Evolutionary conservation across 192 early-diverging fungal genomes (phyloP), one percentile per base, ranked within the genome.

Genomic region (Oehlia diaphana): DNA sequence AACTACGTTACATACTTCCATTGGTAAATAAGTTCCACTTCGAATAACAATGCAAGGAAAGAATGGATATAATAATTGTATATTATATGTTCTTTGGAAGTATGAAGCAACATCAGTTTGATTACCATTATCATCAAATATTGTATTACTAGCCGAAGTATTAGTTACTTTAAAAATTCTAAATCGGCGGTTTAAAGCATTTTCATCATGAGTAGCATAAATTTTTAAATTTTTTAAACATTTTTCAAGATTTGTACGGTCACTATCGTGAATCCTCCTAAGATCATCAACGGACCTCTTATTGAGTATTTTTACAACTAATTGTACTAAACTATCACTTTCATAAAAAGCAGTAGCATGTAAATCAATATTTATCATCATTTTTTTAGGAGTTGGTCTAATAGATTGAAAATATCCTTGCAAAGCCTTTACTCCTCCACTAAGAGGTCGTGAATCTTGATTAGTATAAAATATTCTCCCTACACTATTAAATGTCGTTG

Each of bases 401-500:
- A 96, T 89, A 42, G 93, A 94, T 74, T 97, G 95, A 78, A 95
- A 96, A 81, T 94, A 96, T 16, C 96, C 97, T 80, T 92, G 92
- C 96, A 95, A 97, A 10, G 95, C 90, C 86, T 97, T 93, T 23
- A 92, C 88, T 16, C 96, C 96, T 64, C 95, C 93, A 9, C 82
- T 83, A 0, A 90, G 87, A 37, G 77, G 70, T 47, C 63, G 66
- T 1, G 84, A 81, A 74, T 86, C 87, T 23, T 89, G 85, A 16
- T 92, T 89, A 2, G 95, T 98, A 79, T 93, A 98, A 87, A 99
- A 98, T 31, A 94, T 97, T 1, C 96, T 89, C 12, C 94, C 93
- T 67, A 95, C 93, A 31, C 90, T 94, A 16, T 89, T 86, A 81
- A 94, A 94, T 28, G 86, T 82, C 67, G 91, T 83, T 19, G 94